Evolutionary conservation across 176 grass and related monocot genomes (phyloP).

Genomic region (Aegilops umbellulata): DNA sequence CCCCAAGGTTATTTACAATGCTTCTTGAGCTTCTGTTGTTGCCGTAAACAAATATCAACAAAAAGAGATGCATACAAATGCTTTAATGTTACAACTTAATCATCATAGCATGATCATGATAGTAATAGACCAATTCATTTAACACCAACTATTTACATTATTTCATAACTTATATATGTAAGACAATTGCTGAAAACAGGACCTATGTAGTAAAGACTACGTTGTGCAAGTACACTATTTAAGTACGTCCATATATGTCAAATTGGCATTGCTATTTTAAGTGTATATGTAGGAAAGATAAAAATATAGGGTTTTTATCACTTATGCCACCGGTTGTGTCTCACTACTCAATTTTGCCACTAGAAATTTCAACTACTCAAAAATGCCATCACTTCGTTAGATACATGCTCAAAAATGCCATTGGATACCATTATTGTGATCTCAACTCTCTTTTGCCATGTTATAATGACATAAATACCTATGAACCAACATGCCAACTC

Average conservation of each 20-base stretch:
- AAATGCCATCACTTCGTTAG: too few relatives aligned
- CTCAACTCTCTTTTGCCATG: too few relatives aligned
- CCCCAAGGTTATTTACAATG: conserved; percentile 62
- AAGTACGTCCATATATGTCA: background rate
- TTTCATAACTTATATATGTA: background rate
- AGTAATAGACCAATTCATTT: background rate
- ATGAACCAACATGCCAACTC: too few relatives aligned
- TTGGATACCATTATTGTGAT: too few relatives aligned
- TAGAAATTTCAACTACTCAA: too few relatives aligned
- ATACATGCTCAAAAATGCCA: too few relatives aligned
- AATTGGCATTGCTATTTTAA: background rate
- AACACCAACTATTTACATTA: background rate
- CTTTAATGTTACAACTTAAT: background rate
- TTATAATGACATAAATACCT: too few relatives aligned
- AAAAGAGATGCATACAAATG: background rate
- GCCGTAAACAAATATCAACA: background rate
- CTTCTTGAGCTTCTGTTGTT: conserved; percentile 38
- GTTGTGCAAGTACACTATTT: background rate
- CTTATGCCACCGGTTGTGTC: too few relatives aligned
- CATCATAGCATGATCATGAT: background rate
- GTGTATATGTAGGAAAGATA: too few relatives aligned
- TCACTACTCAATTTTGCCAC: too few relatives aligned
- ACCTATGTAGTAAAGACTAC: background rate
- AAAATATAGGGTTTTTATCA: too few relatives aligned
- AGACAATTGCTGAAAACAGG: background rate